Evolutionary conservation across 805 yeast species (phyloP).

Genomic region (Wickerhamiella kazuoi): DNA sequence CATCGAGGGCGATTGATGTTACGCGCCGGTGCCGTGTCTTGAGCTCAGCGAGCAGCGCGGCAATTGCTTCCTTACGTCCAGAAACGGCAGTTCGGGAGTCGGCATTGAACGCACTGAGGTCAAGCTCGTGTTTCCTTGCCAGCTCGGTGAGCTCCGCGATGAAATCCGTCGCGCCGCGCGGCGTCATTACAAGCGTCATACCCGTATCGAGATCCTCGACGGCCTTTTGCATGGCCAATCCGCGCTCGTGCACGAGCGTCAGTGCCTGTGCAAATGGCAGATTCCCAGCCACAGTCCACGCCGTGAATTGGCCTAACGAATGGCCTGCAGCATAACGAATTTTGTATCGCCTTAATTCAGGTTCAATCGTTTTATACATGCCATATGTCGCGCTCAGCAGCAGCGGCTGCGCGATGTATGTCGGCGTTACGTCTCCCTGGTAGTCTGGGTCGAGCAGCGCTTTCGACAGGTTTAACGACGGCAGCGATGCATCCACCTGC

Average conservation of each 20-base stretch:
- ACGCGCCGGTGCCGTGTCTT: conserved; percentile 14
- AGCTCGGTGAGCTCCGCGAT: conserved; percentile 5
- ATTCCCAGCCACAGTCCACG: conserved; percentile 24
- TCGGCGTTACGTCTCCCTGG: conserved; percentile 16
- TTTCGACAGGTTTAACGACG: conserved; percentile 14
- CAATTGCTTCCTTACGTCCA: conserved; percentile 23
- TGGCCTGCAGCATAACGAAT: conserved; percentile 26
- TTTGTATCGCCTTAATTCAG: not conserved
- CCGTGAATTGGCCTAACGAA: conserved; percentile 35
- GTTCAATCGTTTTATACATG: conserved; percentile 14
- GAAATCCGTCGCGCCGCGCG: conserved; percentile 7
- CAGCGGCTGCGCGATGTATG: conserved; percentile 38
- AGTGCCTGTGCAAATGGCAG: conserved; percentile 23
- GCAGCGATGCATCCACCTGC: conserved; percentile 26
- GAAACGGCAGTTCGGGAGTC: conserved; percentile 28
- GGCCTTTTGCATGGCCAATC: conserved; percentile 28
- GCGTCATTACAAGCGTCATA: conserved; percentile 11
- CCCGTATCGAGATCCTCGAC: conserved; percentile 19
- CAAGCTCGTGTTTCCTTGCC: conserved; percentile 11
- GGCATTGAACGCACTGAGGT: conserved; percentile 34
- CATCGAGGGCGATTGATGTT: conserved; percentile 24
- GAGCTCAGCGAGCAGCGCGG: conserved; percentile 13
- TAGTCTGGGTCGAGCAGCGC: conserved; percentile 8
- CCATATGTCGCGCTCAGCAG: conserved; percentile 28
- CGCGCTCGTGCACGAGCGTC: conserved; percentile 29